Base-by-base conservation (phyloP, 768 basidiomycete species). In the Termitomyces sp. region DNA sequence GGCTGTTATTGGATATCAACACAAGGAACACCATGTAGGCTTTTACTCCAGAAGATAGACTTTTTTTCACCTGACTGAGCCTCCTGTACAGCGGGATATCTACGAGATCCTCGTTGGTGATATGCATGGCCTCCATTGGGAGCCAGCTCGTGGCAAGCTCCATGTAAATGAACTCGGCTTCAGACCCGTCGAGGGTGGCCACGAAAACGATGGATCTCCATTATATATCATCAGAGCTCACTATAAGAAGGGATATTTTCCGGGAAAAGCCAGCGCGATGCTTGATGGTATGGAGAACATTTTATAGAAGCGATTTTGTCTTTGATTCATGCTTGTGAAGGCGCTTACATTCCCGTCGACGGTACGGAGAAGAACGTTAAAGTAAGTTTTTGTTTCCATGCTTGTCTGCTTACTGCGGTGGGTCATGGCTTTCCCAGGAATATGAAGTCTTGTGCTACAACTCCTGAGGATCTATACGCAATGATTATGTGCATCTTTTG, bases 81-180 rank as follows among this genome's bases (percentile, higher is more conserved):
- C 50, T 53, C 12, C 29, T 57, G 48, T n/a, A 9, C 65, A 90
- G 89, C 43, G 86, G 38, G 81, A 78, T 34, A 78, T 76, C 38
- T 91, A 84, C 66, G 89, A 92, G 67, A 80, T 91, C 50, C 85
- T 92, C n/a, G 74, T 90, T 17, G 89, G 87, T 1, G 77, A 91
- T 67, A 73, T 77, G 64, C 71, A 70, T 4, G 86, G 77, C 31
- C 70, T 92, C 57, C 76, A 66, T 53, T 92, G 89, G 89, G 84
- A 87, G 0, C 63, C 76, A 53, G 65, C 71, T 53, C 71, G 72
- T 38, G 86, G 86, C 32, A 71, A 68, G 6, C 63, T 89, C 60
- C 76, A 84, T 56, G 60, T 83, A 38, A 49, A 67, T 1, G 59
- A 66, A 42, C 80, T 89, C 37, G 74, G 81, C 51, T 72, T 72